Conservation (phyloP, 345 rosid genomes). For the Citrus australasica region DNA sequence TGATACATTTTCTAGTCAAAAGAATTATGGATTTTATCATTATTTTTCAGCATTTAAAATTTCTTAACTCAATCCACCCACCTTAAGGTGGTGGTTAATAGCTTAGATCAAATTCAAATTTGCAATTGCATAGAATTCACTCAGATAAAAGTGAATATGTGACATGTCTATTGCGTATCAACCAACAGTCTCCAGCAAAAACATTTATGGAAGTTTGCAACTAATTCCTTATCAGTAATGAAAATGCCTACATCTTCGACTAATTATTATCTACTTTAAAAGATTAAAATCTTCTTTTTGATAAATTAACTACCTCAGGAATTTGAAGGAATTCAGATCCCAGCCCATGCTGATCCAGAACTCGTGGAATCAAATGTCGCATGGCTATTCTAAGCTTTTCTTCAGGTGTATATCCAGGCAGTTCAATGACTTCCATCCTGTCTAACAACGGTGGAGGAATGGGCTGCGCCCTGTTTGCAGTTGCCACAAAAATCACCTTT, state of each 20-base stretch:
- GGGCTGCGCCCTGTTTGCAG: constrained; percentile 92
- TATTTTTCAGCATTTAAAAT: neutral
- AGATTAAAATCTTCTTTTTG: neutral
- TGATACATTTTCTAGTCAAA: neutral
- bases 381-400: constrained; percentile 94
- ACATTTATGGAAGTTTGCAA: neutral
- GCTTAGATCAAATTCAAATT: neutral
- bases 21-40: neutral
- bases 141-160: neutral
- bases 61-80: neutral
- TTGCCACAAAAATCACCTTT: constrained; percentile 89
- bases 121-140: neutral
- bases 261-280: neutral
- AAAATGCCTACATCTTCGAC: neutral
- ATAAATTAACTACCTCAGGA: constrained; percentile 68
- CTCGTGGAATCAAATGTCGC: constrained; percentile 93
- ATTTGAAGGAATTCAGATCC: constrained; percentile 81
- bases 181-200: neutral
- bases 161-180: neutral
- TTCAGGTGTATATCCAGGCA: constrained; percentile 95
- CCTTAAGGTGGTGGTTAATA: neutral
- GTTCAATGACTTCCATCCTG: constrained; percentile 97
- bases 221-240: neutral
- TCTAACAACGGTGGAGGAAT: constrained; percentile 95
- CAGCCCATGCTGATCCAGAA: constrained; percentile 93